Conservation (phyloP, 495 filamentous ascomycete genomes). For the Thermochaetoides thermophila region DNA sequence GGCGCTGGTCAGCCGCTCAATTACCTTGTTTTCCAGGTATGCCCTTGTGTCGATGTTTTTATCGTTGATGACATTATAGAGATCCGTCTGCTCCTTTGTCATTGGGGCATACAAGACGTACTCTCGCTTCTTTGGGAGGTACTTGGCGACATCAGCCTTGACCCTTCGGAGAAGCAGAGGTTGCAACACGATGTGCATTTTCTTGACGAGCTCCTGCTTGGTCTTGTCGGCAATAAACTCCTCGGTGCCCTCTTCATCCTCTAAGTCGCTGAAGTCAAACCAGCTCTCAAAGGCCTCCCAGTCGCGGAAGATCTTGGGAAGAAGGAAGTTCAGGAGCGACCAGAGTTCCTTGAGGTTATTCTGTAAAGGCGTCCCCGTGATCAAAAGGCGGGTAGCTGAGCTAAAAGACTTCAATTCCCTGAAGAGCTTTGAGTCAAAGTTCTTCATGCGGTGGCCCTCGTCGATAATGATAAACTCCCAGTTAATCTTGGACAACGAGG, state of each 20-base stretch:
- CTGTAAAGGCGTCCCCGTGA: slow-evolving; percentile 89
- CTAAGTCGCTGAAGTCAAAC: slow-evolving; percentile 88
- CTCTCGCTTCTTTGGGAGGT: slow-evolving; percentile 88
- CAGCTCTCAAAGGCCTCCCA: slow-evolving; percentile 80
- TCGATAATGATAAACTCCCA: slow-evolving; percentile 99
- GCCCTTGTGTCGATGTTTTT: slow-evolving; percentile 54
- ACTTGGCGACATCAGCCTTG: slow-evolving; percentile 82
- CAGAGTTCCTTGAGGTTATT: slow-evolving; percentile 93
- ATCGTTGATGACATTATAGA: slow-evolving; percentile 74
- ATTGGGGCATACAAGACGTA: slow-evolving; percentile 89
- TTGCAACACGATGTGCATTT: slow-evolving; percentile 83
- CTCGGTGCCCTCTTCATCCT: slow-evolving; percentile 55
- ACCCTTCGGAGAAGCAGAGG: slow-evolving; percentile 78
- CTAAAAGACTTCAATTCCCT: slow-evolving; percentile 73
- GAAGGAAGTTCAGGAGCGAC: slow-evolving; percentile 86
- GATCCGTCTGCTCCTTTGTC: slow-evolving; percentile 71
- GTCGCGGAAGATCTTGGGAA: slow-evolving; percentile 83
- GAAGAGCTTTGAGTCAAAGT: slow-evolving; percentile 85
- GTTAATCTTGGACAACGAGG: slow-evolving; percentile 59
- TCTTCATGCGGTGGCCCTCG: slow-evolving; percentile 95
- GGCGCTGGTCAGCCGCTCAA: slow-evolving; percentile 49
- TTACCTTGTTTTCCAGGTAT: slow-evolving; percentile 72
- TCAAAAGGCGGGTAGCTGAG: slow-evolving; percentile 78
- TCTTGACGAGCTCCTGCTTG: slow-evolving; percentile 70
- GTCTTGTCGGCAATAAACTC: slow-evolving; percentile 62